phyloP scores from a whole-genome alignment of 2,329 filamentous ascomycete genomes.

The Onygenales sp. region DNA sequence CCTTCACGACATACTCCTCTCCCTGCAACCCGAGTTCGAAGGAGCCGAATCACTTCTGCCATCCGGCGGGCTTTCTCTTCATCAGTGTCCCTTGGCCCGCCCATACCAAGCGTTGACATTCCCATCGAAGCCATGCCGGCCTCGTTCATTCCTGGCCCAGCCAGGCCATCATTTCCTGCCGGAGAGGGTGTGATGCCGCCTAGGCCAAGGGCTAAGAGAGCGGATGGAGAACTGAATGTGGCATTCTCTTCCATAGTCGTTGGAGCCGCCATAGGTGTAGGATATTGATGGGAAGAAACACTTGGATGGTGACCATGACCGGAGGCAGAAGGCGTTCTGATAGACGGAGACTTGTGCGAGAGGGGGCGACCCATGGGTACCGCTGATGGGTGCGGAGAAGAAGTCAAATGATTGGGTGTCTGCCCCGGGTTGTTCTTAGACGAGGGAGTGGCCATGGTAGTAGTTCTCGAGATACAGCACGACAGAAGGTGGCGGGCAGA shows the following conservation, averaged over 20 bases:
- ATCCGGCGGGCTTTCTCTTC: constrained; percentile 33
- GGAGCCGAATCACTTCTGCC: constrained; percentile 30
- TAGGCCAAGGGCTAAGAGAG: constrained; percentile 34
- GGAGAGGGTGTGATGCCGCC: constrained; percentile 32
- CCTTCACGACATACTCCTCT: constrained; percentile 35
- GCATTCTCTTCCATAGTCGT: constrained; percentile 30
- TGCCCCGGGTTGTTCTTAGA: constrained; percentile 32
- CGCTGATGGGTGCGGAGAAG: constrained; percentile 34
- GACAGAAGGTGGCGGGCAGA: no score
- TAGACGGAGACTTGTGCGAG: constrained; percentile 37
- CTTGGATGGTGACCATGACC: constrained; percentile 27
- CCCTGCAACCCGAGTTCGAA: constrained; percentile 32
- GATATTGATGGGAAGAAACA: constrained; percentile 32
- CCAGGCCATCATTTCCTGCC: constrained; percentile 27
- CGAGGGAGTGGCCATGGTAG: constrained; percentile 35
- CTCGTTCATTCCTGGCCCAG: constrained; percentile 27
- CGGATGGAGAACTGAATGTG: constrained; percentile 36
- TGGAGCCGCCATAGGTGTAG: constrained; percentile 32
- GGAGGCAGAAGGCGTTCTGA: constrained; percentile 33
- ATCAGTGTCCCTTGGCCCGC: constrained; percentile 28
- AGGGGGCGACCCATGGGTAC: constrained; percentile 30
- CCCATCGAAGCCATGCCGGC: constrained; percentile 30
- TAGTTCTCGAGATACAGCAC: not conserved
- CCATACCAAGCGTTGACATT: constrained; percentile 29
- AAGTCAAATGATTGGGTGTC: constrained; percentile 35